A percentile compares a stretch with the other conserved stretches of the same genome.
Conservation (phyloP, 2,329 filamentous ascomycete species). For the Trichoderma aggressivum region DNA sequence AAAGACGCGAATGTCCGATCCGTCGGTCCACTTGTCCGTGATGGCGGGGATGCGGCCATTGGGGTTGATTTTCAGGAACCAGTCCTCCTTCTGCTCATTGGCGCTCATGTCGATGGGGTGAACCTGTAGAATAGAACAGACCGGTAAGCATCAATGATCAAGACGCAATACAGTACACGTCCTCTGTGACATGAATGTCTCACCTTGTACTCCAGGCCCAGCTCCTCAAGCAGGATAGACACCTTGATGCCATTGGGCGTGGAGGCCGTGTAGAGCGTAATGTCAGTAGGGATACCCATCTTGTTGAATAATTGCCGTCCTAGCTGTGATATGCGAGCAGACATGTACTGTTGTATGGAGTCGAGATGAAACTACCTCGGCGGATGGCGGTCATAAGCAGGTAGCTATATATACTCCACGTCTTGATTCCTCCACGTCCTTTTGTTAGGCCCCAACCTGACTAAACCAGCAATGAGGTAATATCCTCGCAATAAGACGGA, state of each 20-base stretch:
- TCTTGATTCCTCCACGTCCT: neutral
- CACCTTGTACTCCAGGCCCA: conserved; percentile 77
- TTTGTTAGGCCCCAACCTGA: neutral
- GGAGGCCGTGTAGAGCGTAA: conserved; percentile 76
- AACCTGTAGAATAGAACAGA: conserved; percentile 29
- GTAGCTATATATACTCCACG: neutral
- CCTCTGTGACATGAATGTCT: neutral
- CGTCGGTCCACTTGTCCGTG: conserved; percentile 74
- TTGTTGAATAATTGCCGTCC: conserved; percentile 26
- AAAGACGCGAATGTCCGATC: conserved; percentile 71
- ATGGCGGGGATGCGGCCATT: conserved; percentile 89
- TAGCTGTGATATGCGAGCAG: conserved; percentile 22
- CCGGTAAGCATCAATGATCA: neutral
- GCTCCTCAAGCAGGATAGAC: conserved; percentile 81
- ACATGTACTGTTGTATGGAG: neutral
- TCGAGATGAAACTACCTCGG: neutral
- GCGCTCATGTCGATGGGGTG: conserved; percentile 68
- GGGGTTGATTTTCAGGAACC: conserved; percentile 89
- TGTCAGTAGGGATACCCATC: conserved; percentile 50
- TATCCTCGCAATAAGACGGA: neutral
- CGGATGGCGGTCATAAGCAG: neutral
- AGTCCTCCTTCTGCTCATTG: conserved; percentile 77
- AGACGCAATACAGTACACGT: neutral
- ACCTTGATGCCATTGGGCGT: conserved; percentile 92
- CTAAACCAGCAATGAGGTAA: neutral